These are phyloP conservation scores for Tricholoma flavovirens DNA, from an alignment of 768 basidiomycete genomes.

Conservation along the genomic window DNA sequence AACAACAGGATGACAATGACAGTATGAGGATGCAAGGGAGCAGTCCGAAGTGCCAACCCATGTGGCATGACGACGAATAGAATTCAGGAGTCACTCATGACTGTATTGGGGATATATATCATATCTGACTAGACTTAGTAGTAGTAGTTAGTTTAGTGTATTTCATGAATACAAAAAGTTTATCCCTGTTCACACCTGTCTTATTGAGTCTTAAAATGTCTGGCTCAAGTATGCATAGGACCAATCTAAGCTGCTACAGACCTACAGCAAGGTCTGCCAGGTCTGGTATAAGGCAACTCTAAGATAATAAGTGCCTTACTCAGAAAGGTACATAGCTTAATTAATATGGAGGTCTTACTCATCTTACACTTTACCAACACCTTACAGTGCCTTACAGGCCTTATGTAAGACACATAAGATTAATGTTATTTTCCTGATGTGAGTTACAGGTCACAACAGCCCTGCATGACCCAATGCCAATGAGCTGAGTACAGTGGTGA, in stretches of 20 bases:
- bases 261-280: too few species aligned
- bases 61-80: not conserved
- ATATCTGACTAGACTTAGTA: too few species aligned
- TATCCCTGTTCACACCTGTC: not conserved
- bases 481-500: too few species aligned
- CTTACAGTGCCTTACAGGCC: not conserved
- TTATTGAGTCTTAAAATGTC: not conserved
- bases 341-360: not conserved
- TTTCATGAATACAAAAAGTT: not conserved
- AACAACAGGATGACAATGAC: too few species aligned
- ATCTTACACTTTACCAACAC: not conserved
- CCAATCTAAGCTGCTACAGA: not conserved
- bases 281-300: not conserved
- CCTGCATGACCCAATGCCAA: too few species aligned
- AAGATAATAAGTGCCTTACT: not conserved
- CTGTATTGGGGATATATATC: too few species aligned
- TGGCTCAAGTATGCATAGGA: not conserved
- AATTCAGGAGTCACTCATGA: not conserved
- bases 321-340: conserved; percentile 5
- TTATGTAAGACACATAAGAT: too few species aligned
- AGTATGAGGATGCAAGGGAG: too few species aligned
- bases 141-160: not conserved
- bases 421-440: too few species aligned
- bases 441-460: too few species aligned
- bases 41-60: not conserved